Evolutionary conservation across 495 filamentous ascomycete species (phyloP).

Genomic region (Talaromyces wortmannii): DNA sequence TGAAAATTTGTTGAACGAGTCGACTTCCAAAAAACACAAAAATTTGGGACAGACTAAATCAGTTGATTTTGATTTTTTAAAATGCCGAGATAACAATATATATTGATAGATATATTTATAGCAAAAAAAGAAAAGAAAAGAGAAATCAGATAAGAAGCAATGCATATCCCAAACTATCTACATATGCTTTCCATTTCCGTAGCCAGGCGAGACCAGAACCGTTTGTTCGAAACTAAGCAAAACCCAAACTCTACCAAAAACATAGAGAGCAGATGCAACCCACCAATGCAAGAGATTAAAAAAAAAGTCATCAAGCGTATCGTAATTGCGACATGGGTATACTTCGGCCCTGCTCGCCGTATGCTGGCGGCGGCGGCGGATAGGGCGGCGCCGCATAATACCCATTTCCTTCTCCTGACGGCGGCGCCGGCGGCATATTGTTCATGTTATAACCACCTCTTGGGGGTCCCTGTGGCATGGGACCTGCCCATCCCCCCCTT

Average conservation of each 20-base stretch:
- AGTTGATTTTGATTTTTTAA: no score
- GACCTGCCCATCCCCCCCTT: constrained; percentile 2
- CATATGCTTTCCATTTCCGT: no score
- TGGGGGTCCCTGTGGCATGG: neutral
- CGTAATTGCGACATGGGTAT: neutral
- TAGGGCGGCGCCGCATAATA: neutral
- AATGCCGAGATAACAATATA: no score
- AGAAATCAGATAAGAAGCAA: no score
- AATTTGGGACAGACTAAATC: no score
- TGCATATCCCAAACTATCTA: no score
- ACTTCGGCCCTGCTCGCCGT: neutral
- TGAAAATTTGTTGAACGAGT: no score
- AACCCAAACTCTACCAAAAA: neutral
- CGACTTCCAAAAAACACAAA: no score
- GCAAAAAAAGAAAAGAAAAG: no score
- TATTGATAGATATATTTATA: no score
- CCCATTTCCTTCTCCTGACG: neutral
- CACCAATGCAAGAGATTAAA: neutral
- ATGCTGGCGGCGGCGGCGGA: neutral
- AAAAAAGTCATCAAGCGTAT: constrained; percentile 1
- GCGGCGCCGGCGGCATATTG: neutral
- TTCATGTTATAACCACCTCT: neutral
- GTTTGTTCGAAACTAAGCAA: neutral
- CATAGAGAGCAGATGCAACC: neutral
- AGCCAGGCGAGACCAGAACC: neutral